A percentile compares a stretch with the other conserved stretches of the same genome.
These are phyloP conservation scores for Fusarium pseudocircinatum DNA, from an alignment of 2,329 filamentous ascomycete genomes.

Conservation along the genomic window DNA sequence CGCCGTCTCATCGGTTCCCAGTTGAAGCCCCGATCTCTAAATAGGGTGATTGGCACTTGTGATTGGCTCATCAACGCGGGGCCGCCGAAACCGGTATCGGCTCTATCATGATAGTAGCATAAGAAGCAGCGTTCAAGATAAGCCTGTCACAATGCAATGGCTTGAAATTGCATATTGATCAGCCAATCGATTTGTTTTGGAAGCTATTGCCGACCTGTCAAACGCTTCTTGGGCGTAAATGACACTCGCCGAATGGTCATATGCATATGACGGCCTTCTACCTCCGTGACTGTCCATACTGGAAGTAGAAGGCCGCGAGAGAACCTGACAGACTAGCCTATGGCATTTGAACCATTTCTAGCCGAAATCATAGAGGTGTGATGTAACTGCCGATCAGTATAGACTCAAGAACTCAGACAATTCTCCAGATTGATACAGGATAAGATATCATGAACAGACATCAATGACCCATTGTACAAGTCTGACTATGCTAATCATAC, in stretches of 20 bases:
- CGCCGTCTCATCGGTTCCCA: slow-evolving; percentile 9
- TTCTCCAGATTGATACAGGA: not conserved
- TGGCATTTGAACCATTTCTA: not conserved
- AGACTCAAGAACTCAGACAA: not conserved
- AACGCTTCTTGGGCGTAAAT: slow-evolving; percentile 16
- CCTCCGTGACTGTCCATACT: slow-evolving; percentile 8
- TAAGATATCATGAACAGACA: not conserved
- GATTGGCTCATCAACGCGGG: slow-evolving; percentile 15
- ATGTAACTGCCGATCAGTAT: not conserved
- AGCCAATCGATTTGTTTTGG: slow-evolving; percentile 1
- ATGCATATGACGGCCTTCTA: slow-evolving; percentile 10
- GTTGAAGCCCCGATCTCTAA: slow-evolving; percentile 28
- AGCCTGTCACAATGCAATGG: not conserved
- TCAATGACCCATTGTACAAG: not conserved
- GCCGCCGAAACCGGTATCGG: slow-evolving; percentile 16
- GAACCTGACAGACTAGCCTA: not conserved
- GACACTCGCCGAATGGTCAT: slow-evolving; percentile 20
- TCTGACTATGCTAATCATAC: slow-evolving; percentile 19
- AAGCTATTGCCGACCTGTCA: not conserved
- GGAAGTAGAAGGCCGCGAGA: slow-evolving; percentile 24
- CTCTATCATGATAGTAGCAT: not conserved
- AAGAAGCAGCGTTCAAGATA: slow-evolving; percentile 11
- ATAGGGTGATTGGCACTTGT: not conserved
- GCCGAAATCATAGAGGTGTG: not conserved
- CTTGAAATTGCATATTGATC: not conserved